These are phyloP conservation scores for Triticum turgidum DNA, from an alignment of 176 grass and related monocot species.

Conservation along the genomic window DNA sequence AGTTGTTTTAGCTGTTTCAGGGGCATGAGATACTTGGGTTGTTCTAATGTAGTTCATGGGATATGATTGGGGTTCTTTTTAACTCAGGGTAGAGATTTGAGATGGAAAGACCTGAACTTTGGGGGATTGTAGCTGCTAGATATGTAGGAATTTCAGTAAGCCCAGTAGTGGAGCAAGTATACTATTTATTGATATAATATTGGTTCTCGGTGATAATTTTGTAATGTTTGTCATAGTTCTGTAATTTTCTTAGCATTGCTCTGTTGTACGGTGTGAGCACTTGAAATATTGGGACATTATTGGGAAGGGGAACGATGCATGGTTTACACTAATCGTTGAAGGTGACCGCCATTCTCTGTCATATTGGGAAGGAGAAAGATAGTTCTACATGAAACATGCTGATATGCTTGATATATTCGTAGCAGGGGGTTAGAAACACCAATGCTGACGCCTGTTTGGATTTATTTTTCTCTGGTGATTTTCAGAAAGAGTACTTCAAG, in stretches of 20 bases:
- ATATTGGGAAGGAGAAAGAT: not conserved
- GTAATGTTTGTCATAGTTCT: not conserved
- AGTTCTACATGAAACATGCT: not conserved
- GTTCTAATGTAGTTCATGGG: not conserved
- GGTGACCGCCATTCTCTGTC: not conserved
- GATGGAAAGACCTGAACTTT: not conserved
- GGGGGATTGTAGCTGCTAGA: not conserved
- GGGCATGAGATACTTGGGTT: not conserved
- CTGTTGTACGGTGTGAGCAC: not conserved
- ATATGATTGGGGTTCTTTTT: not conserved
- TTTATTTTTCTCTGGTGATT: slow-evolving; percentile 27
- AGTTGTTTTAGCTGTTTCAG: not conserved
- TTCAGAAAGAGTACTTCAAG: slow-evolving; percentile 95
- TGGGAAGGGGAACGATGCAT: not conserved
- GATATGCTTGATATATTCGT: not conserved
- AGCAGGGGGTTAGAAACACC: not conserved
- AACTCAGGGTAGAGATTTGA: not conserved
- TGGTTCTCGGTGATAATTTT: not conserved
- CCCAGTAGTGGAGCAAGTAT: not conserved
- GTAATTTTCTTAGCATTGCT: not conserved
- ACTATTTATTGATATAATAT: not conserved
- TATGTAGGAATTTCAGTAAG: not conserved
- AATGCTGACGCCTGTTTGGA: not conserved
- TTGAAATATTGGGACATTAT: not conserved
- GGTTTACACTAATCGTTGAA: not conserved